Evolutionary conservation across 257 asterid species (phyloP), one percentile per base, ranked within the genome.

Genomic region (Nicotiana attenuata): DNA sequence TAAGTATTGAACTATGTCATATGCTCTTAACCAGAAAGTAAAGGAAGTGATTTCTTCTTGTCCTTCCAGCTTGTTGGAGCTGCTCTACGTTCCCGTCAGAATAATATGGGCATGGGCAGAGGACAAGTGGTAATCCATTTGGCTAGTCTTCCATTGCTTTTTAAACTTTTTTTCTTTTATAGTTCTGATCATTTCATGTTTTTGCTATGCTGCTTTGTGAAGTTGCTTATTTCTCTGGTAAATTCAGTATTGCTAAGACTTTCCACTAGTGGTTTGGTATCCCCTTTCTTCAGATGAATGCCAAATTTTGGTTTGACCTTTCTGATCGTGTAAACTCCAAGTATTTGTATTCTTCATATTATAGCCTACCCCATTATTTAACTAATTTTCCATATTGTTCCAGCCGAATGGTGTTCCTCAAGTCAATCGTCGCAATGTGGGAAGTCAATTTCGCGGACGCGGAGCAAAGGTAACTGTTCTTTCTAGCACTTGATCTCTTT

Each of bases 41-140:
- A 65, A 78, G 41, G 15, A 66, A 55, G 65, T 76, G 24, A 61
- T 33, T 80, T 67, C 45, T 80, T 61, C 61, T 75, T 80, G 11
- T 22, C 16, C 66, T 80, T 82, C 76, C 77, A 85, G 82, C 9
- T 24, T 61, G 80, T 41, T 45, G 85, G 82, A 41, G 47, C 82
- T 75, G 67, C 82, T 53, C 55, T 19, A 26, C 81, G 73, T 69
- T 50, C 60, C 69, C 80, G 2, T 45, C 79, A 73, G 47, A 50
- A 26, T 33, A 19, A 50, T 75, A 50, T 75, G 45, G 80, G 45
- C 80, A 75, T 50, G 63, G 80, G 80, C 80, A 75, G 60, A 45
- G 84, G 76, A 28, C 76, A 85, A 64, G 84, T 35, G 26, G 45
- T 80, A 75, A 78, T 75, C 15, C 63, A 50, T 24, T 8, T 47